Conservation (phyloP, 1,139 yeast genomes). For the Diutina sp. region DNA sequence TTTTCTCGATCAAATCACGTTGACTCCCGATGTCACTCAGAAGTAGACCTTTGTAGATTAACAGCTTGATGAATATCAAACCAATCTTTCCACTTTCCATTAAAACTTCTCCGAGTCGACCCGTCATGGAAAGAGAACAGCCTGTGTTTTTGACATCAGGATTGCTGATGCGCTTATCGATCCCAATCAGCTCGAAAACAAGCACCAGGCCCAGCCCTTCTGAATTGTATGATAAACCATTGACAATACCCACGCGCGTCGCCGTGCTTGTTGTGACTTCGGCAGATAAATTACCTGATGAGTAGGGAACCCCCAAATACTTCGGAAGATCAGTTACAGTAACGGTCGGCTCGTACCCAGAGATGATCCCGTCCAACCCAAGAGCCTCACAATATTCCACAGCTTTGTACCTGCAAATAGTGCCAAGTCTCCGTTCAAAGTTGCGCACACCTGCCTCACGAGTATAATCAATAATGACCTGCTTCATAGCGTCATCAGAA, state of each 20-base stretch:
- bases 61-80: conserved; percentile 56
- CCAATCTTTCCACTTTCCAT: conserved; percentile 79
- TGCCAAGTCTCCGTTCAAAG: conserved; percentile 59
- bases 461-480: conserved; percentile 59
- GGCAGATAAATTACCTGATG: conserved; percentile 15
- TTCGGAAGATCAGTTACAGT: conserved; percentile 31
- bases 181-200: conserved; percentile 67
- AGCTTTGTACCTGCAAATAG: conserved; percentile 71
- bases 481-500: conserved; percentile 41
- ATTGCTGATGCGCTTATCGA: conserved; percentile 11
- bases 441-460: conserved; percentile 84
- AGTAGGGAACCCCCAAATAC: conserved; percentile 41
- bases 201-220: conserved; percentile 82
- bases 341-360: conserved; percentile 24
- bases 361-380: conserved; percentile 7
- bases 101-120: conserved; percentile 72
- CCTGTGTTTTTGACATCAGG: neutral
- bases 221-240: conserved; percentile 80
- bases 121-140: conserved; percentile 37
- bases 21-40: conserved; percentile 11
- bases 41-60: conserved; percentile 25
- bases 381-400: conserved; percentile 51
- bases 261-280: conserved; percentile 7
- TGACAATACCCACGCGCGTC: conserved; percentile 54
- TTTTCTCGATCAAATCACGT: conserved; percentile 23